Evolutionary conservation across 495 filamentous ascomycete species (phyloP).

Genomic region (Daldinia childiae): DNA sequence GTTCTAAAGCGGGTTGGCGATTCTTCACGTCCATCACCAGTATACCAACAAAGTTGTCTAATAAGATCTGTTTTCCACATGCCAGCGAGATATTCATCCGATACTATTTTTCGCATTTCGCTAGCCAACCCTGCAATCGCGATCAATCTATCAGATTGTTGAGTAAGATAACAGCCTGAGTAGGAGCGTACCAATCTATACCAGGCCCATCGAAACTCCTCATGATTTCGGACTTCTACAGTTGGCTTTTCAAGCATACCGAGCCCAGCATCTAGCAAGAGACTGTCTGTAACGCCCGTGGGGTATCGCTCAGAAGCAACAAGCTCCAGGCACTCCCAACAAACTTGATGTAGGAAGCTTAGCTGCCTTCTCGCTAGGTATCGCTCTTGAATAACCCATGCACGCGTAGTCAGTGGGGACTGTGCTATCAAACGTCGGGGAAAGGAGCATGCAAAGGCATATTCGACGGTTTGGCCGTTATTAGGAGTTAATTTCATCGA

Average conservation of each 20-base stretch:
- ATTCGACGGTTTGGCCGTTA: neutral
- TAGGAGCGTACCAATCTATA: neutral
- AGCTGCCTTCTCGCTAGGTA: constrained; percentile 42
- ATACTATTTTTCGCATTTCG: neutral
- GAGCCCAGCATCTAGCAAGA: neutral
- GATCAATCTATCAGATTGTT: constrained; percentile 13
- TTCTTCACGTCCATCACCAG: no score
- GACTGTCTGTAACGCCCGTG: neutral
- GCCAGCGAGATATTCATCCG: constrained; percentile 11
- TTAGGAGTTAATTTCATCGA: neutral
- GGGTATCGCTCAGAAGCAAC: constrained; percentile 25
- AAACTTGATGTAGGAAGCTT: constrained; percentile 42
- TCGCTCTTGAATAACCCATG: constrained; percentile 50
- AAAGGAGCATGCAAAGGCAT: neutral
- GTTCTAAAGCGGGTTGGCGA: neutral
- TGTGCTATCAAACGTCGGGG: neutral
- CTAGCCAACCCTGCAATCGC: constrained; percentile 21
- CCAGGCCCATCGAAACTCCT: neutral
- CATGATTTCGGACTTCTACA: neutral
- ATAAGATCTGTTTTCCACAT: constrained; percentile 11
- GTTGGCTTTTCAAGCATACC: neutral
- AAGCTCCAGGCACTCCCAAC: constrained; percentile 45
- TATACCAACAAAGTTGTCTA: constrained; percentile 1
- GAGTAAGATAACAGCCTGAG: constrained; percentile 1
- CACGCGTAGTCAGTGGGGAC: constrained; percentile 20